Evolutionary conservation across 192 early-diverging fungal species (phyloP).

Genomic region (Coemansia sp.): DNA sequence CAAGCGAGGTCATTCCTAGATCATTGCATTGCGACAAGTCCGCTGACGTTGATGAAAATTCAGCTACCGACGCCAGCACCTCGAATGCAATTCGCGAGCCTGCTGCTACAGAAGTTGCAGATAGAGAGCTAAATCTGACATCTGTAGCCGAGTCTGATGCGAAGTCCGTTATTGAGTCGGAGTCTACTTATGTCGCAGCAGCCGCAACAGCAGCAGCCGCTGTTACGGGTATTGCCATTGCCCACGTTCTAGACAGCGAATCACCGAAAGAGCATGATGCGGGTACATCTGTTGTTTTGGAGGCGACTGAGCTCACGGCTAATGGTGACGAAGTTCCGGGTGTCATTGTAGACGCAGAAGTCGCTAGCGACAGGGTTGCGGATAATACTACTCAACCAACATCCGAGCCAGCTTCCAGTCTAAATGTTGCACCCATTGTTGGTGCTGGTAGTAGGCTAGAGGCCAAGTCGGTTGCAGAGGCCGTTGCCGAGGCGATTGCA

Average conservation of each 20-base stretch:
- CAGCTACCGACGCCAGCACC: background rate
- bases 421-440: background rate
- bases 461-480: slow-evolving; percentile 7
- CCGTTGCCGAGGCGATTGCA: slow-evolving; percentile 14
- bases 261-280: background rate
- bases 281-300: background rate
- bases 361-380: background rate
- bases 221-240: slow-evolving; percentile 1
- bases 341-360: slow-evolving; percentile 9
- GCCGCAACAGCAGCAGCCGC: background rate
- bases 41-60: background rate
- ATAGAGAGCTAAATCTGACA: background rate
- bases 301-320: background rate
- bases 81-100: background rate
- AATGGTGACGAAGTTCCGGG: slow-evolving; percentile 6
- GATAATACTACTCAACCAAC: background rate
- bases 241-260: background rate
- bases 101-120: background rate
- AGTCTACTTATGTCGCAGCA: background rate
- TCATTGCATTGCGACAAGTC: background rate
- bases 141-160: background rate
- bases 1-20: background rate
- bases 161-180: background rate
- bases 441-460: background rate
- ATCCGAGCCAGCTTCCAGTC: background rate